A percentile compares a stretch with the other conserved stretches of the same genome.
These are phyloP conservation scores for Pythium scleroteichum DNA, from an alignment of 352 stramenopile genomes.

Conservation along the genomic window DNA sequence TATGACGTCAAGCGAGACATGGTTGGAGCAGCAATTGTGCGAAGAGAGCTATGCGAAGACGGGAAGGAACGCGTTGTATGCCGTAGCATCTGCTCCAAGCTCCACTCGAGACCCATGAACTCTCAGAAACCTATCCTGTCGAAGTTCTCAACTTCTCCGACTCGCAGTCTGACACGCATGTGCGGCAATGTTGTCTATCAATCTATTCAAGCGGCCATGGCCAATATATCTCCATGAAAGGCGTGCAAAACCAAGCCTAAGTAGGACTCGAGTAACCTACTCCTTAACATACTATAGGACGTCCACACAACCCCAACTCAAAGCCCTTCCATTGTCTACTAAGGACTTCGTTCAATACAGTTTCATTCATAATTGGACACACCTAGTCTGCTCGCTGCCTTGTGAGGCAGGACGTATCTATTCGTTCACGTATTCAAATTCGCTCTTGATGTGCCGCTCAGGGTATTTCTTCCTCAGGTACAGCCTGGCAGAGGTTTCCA, in stretches of 20 bases:
- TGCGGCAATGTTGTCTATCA: conserved; percentile 50
- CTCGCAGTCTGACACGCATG: conserved; percentile 21
- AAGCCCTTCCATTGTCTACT: background rate
- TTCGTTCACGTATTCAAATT: conserved; percentile 25
- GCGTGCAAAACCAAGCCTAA: too few species aligned
- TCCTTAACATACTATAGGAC: too few species aligned
- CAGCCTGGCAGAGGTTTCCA: conserved; percentile 66
- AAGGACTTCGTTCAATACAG: background rate
- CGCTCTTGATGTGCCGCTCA: conserved; percentile 28
- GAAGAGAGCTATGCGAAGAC: conserved; percentile 30
- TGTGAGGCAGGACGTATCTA: too few species aligned
- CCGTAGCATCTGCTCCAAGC: conserved; percentile 60
- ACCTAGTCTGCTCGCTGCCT: background rate
- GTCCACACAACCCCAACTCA: too few species aligned
- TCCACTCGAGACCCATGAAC: conserved; percentile 15
- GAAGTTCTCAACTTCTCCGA: conserved; percentile 19
- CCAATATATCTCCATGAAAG: too few species aligned
- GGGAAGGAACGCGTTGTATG: conserved; percentile 45
- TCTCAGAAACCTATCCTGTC: conserved; percentile 9
- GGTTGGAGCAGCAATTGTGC: conserved; percentile 23
- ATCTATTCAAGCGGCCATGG: conserved; percentile 42
- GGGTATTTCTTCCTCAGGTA: conserved; percentile 60
- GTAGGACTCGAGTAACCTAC: too few species aligned
- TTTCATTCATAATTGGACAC: background rate
- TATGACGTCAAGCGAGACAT: conserved; percentile 32